Percentiles rank a stretch among this genome's conserved stretches.
phyloP scores from a whole-genome alignment of 2,329 filamentous ascomycete genomes.

The Penicillium expansum region DNA sequence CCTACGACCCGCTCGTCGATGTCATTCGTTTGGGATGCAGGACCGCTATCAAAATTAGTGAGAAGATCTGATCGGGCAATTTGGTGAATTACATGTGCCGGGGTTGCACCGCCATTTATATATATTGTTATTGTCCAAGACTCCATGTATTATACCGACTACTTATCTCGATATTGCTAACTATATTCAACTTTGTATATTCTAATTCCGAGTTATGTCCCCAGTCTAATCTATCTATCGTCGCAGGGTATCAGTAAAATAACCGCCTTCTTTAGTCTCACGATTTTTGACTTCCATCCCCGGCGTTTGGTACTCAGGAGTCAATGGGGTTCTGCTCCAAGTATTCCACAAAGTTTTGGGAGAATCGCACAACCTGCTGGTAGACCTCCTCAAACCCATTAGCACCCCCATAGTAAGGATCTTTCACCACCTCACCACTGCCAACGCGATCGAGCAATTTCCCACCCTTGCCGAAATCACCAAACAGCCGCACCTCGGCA shows the following conservation, averaged over 20 bases:
- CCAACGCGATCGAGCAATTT: constrained; percentile 35
- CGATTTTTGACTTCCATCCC: not conserved
- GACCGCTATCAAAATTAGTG: constrained; percentile 84
- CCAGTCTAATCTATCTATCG: constrained; percentile 3
- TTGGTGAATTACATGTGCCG: too few species aligned
- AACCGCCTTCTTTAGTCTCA: constrained; percentile 1
- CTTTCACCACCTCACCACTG: constrained; percentile 68
- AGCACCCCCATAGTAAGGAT: constrained; percentile 88
- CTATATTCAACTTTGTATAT: not conserved
- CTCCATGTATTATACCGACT: constrained; percentile 4
- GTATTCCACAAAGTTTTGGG: constrained; percentile 69
- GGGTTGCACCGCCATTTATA: not conserved
- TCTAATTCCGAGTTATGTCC: constrained; percentile 7
- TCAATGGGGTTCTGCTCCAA: constrained; percentile 39
- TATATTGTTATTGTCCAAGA: not conserved
- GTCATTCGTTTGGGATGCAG: constrained; percentile 87
- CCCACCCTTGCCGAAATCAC: constrained; percentile 68
- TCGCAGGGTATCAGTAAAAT: constrained; percentile 23
- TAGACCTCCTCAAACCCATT: constrained; percentile 84
- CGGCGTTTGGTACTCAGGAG: not conserved
- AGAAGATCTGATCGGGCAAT: constrained; percentile 39
- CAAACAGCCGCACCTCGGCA: constrained; percentile 73
- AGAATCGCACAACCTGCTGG: constrained; percentile 76
- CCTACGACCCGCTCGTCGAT: constrained; percentile 83
- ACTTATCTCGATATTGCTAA: not conserved